phyloP scores from a whole-genome alignment of 805 yeast genomes.

The Zygosaccharomyces gambellarensis region DNA sequence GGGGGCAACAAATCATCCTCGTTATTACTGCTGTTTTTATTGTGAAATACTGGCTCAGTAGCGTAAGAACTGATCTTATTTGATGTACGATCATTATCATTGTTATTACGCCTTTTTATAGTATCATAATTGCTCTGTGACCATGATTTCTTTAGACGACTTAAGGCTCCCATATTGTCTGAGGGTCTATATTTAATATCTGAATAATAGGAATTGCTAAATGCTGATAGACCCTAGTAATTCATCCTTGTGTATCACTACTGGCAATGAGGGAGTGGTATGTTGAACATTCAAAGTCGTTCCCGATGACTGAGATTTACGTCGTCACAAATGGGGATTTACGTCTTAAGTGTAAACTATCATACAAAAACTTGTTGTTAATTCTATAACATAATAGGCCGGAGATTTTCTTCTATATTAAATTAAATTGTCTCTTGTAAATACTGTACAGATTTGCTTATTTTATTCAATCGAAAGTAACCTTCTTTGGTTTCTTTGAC shows the following conservation, averaged over 20 bases:
- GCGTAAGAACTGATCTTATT: neutral
- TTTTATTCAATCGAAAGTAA: constrained; percentile 58
- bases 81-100: neutral
- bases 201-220: neutral
- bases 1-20: constrained; percentile 47
- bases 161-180: constrained; percentile 1
- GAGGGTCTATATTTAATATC: neutral
- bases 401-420: neutral
- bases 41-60: neutral
- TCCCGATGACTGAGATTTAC: constrained; percentile 2
- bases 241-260: neutral
- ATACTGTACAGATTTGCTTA: neutral
- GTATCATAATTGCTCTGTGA: neutral
- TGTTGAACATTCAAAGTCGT: constrained; percentile 1
- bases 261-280: neutral
- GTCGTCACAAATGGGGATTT: neutral
- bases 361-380: neutral
- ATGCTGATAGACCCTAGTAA: neutral
- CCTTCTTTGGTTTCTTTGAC: constrained; percentile 80
- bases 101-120: neutral
- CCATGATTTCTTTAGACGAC: constrained; percentile 3
- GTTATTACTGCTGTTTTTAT: neutral
- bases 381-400: neutral
- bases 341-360: too few species aligned
- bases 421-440: neutral